Percentiles rank a stretch among this genome's conserved stretches.
phyloP scores from a whole-genome alignment of 176 grass and related monocot genomes.

The Rhynchospora tenuis region DNA sequence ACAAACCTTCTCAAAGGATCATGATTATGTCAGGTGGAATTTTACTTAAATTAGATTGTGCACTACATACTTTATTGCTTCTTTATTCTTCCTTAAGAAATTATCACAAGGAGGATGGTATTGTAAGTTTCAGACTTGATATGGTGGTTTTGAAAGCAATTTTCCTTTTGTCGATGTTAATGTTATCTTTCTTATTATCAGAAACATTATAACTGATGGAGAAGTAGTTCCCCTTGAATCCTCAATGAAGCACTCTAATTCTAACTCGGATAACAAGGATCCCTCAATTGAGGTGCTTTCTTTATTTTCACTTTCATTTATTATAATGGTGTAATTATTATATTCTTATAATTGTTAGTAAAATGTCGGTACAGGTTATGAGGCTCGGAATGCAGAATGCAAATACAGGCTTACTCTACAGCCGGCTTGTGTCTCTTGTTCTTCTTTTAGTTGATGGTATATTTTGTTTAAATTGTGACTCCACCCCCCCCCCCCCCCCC shows the following conservation, averaged over 20 bases:
- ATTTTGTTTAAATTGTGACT: not conserved
- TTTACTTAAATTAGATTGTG: not conserved
- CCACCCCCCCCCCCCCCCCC: not conserved
- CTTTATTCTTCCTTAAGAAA: constrained; percentile 9
- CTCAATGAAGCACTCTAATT: constrained; percentile 9
- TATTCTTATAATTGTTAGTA: not conserved
- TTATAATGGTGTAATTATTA: not conserved
- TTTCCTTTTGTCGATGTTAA: not conserved
- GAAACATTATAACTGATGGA: constrained; percentile 28
- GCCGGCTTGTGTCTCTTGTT: constrained; percentile 77
- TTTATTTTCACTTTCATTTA: not conserved
- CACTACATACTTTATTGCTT: not conserved
- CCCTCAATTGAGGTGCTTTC: constrained; percentile 40
- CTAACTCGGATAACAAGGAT: constrained; percentile 5
- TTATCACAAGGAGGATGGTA: not conserved
- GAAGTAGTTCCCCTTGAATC: constrained; percentile 18
- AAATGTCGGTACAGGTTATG: constrained; percentile 40
- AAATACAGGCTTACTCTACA: constrained; percentile 74
- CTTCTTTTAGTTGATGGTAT: constrained; percentile 92
- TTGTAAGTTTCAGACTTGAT: not conserved
- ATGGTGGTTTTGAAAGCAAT: not conserved
- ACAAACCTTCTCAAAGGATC: constrained; percentile 65
- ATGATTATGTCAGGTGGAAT: constrained; percentile 45
- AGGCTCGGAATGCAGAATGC: constrained; percentile 56
- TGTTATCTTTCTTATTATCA: constrained; percentile 13